phyloP scores from a whole-genome alignment of 179 eudicot genomes.

The Gypsophila paniculata region DNA sequence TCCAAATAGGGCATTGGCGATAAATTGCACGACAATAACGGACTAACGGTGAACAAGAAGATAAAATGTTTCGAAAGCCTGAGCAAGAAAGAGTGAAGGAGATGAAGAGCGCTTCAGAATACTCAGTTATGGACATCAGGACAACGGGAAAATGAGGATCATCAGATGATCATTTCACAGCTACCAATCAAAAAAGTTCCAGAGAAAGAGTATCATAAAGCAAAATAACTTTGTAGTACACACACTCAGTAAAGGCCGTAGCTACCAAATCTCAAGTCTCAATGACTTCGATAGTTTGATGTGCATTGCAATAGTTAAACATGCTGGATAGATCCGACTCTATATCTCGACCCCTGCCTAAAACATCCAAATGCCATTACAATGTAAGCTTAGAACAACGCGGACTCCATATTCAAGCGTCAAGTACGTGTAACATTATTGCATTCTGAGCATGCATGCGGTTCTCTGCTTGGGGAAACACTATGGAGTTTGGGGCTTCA shows the following conservation, averaged over 20 bases:
- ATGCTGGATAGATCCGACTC: slow-evolving; percentile 10
- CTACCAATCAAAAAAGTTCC: no score
- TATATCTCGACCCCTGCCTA: slow-evolving; percentile 9
- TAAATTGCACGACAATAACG: no score
- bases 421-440: slow-evolving; percentile 80
- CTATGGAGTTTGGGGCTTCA: slow-evolving; percentile 90
- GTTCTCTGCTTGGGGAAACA: slow-evolving; percentile 91
- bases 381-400: slow-evolving; percentile 1
- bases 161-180: no score
- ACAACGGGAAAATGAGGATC: no score
- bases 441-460: slow-evolving; percentile 99
- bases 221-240: background rate
- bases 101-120: no score
- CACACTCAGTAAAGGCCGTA: no score
- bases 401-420: slow-evolving; percentile 28
- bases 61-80: no score
- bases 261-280: background rate
- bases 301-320: slow-evolving; percentile 16
- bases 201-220: background rate
- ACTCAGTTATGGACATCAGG: no score
- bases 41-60: no score
- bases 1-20: no score
- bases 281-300: slow-evolving; percentile 9
- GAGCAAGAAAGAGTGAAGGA: no score
- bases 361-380: slow-evolving; percentile 4